A percentile compares a stretch with the other conserved stretches of the same genome.
phyloP scores from a whole-genome alignment of 192 early-diverging fungal species.

The Coemansia asiatica region DNA sequence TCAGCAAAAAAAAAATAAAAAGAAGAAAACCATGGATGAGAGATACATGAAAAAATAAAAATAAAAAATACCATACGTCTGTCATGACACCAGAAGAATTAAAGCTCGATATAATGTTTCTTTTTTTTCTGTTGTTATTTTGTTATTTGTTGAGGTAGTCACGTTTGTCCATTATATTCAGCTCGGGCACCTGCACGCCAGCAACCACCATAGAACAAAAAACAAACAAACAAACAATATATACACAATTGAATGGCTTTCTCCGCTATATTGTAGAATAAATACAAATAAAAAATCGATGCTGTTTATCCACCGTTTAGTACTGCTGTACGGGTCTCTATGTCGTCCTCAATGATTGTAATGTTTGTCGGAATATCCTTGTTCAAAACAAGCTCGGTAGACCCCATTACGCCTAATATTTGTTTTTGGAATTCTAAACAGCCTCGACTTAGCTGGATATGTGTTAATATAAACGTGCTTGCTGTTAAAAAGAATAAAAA shows the following conservation, averaged over 20 bases:
- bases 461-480: not conserved
- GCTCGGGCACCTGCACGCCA: not conserved
- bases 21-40: too few species aligned
- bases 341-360: conserved; percentile 51
- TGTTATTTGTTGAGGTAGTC: not conserved
- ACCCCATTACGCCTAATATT: not conserved
- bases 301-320: conserved; percentile 17
- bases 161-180: conserved; percentile 1
- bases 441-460: not conserved
- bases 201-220: not conserved
- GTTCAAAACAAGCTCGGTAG: not conserved
- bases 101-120: not conserved
- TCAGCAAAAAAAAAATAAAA: not conserved
- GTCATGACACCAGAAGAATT: not conserved
- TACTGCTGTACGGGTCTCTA: conserved; percentile 33
- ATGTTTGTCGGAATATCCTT: conserved; percentile 55
- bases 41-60: not conserved
- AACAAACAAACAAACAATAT: conserved; percentile 2
- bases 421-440: not conserved
- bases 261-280: conserved; percentile 1
- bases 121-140: not conserved
- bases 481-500: not conserved
- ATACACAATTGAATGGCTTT: conserved; percentile 1
- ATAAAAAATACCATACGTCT: not conserved
- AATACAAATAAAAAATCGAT: not conserved